Evolutionary conservation across 2,329 filamentous ascomycete species (phyloP).

Genomic region (Verruconis gallopava): DNA sequence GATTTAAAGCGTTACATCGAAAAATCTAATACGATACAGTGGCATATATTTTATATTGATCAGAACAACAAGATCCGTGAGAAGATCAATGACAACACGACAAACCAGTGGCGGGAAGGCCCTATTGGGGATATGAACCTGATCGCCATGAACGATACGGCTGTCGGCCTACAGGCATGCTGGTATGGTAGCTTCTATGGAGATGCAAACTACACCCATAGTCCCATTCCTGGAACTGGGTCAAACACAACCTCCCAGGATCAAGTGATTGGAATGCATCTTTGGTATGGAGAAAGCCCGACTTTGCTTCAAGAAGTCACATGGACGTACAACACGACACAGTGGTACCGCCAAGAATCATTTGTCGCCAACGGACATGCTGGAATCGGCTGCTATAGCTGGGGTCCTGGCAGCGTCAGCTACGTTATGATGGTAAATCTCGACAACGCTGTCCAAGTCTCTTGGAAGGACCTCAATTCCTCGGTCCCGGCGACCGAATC

Average conservation of each 20-base stretch:
- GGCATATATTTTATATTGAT: conserved; percentile 11
- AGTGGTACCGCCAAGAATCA: background rate
- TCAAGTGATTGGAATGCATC: conserved; percentile 11
- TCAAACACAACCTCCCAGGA: conserved; percentile 7
- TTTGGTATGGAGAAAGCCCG: conserved; percentile 6
- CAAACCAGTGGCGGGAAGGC: conserved; percentile 10
- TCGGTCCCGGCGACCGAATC: conserved; percentile 17
- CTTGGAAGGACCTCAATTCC: conserved; percentile 32
- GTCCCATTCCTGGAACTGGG: conserved; percentile 7
- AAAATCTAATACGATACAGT: background rate
- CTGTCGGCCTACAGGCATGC: conserved; percentile 9
- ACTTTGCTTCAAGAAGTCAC: conserved; percentile 8
- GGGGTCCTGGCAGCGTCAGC: conserved; percentile 22
- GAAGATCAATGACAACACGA: conserved; percentile 9
- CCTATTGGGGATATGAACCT: conserved; percentile 7
- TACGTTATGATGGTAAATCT: conserved; percentile 32
- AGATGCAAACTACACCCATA: conserved; percentile 4
- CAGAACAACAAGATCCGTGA: conserved; percentile 4
- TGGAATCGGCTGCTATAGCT: conserved; percentile 4
- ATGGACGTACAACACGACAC: conserved; percentile 10
- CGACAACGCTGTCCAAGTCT: conserved; percentile 27
- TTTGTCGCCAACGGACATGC: conserved; percentile 6
- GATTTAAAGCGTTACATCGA: background rate
- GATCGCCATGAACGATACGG: conserved; percentile 8
- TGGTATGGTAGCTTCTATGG: conserved; percentile 7